phyloP scores from a whole-genome alignment of 2,329 filamentous ascomycete genomes.

The Camptophora hylomeconis region DNA sequence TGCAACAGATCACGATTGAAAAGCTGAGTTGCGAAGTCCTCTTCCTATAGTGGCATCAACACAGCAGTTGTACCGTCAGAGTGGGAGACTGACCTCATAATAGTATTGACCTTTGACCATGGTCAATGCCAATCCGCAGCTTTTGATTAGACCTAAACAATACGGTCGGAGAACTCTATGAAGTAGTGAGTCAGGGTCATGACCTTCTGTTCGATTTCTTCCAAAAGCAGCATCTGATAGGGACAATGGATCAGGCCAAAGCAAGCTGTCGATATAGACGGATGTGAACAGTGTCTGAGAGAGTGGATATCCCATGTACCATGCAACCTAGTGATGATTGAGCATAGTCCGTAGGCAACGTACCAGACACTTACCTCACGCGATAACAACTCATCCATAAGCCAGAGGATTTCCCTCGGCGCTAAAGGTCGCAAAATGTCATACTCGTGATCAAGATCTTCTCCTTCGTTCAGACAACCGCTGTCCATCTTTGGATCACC shows the following conservation, averaged over 20 bases:
- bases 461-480: conserved; percentile 63
- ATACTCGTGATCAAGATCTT: conserved; percentile 73
- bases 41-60: conserved; percentile 48
- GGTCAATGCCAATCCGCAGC: conserved; percentile 64
- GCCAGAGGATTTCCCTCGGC: conserved; percentile 72
- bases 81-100: conserved; percentile 55
- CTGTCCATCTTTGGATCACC: conserved; percentile 99
- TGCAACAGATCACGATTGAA: conserved; percentile 70
- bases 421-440: conserved; percentile 55
- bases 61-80: not conserved
- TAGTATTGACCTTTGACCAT: conserved; percentile 72
- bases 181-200: conserved; percentile 38
- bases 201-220: conserved; percentile 19
- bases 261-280: conserved; percentile 71
- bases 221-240: conserved; percentile 54
- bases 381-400: conserved; percentile 85
- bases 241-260: conserved; percentile 54
- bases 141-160: conserved; percentile 72
- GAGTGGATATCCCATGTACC: conserved; percentile 90
- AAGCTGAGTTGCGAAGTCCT: conserved; percentile 89
- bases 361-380: conserved; percentile 53
- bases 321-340: conserved; percentile 56
- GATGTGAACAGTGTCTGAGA: conserved; percentile 92
- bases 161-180: conserved; percentile 63
- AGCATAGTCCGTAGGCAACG: conserved; percentile 2